A percentile compares a stretch with the other conserved stretches of the same genome.
Evolutionary conservation across 2,329 filamentous ascomycete species (phyloP).

Genomic region (Trichocomaceae sp.): DNA sequence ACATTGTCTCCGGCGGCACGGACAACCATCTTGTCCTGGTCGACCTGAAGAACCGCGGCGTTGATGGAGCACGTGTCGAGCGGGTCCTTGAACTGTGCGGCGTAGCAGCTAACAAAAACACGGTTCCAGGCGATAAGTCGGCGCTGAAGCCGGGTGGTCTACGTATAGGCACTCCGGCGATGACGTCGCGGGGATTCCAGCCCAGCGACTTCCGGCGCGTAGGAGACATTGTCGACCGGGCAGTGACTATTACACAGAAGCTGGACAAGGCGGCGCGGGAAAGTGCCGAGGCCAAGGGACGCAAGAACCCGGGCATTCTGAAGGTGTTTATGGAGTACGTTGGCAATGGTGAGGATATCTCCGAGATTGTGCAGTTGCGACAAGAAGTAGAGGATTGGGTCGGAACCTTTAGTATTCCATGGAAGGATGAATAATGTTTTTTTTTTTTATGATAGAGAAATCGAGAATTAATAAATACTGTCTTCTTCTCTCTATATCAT

Average conservation of each 20-base stretch:
- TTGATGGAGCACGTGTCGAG: constrained; percentile 91
- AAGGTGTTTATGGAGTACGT: constrained; percentile 97
- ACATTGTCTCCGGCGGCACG: constrained; percentile 88
- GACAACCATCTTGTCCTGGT: constrained; percentile 97
- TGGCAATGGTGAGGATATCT: constrained; percentile 67
- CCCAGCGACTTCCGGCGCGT: constrained; percentile 83
- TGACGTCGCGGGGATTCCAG: constrained; percentile 92
- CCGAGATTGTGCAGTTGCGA: constrained; percentile 76
- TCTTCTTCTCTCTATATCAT: no score
- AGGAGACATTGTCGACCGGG: constrained; percentile 76
- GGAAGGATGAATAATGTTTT: constrained; percentile 52
- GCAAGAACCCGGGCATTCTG: constrained; percentile 95
- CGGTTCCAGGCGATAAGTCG: constrained; percentile 88
- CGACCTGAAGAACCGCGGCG: constrained; percentile 76
- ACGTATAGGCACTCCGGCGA: constrained; percentile 90
- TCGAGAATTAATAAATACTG: no score
- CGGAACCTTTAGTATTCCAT: constrained; percentile 81
- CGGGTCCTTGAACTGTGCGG: constrained; percentile 85
- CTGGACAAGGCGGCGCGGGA: constrained; percentile 62
- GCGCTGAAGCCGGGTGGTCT: constrained; percentile 89
- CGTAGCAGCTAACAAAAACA: constrained; percentile 99
- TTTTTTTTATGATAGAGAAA: neutral
- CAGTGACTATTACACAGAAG: constrained; percentile 69
- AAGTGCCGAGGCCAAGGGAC: constrained; percentile 73
- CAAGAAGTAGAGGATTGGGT: constrained; percentile 90